These are phyloP conservation scores for Rhynchosporium agropyri DNA, from an alignment of 2,329 filamentous ascomycete genomes.

Conservation along the genomic window DNA sequence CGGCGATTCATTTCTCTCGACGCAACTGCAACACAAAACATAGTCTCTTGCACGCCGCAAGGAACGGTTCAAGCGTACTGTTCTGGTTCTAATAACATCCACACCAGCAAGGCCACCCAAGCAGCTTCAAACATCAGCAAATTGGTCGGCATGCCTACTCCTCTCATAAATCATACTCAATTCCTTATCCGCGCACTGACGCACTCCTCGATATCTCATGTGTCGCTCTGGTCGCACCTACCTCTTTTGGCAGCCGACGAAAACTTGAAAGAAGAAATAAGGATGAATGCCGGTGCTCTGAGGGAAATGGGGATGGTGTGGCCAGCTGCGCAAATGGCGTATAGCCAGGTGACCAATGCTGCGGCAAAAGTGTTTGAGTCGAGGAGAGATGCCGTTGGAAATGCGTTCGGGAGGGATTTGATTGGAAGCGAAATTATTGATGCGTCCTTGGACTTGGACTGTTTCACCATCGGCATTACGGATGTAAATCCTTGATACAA, in stretches of 20 bases:
- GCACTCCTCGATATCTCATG: conserved; percentile 75
- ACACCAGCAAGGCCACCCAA: conserved; percentile 78
- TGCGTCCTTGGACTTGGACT: neutral
- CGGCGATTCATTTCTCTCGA: conserved; percentile 77
- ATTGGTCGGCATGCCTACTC: conserved; percentile 71
- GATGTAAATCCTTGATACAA: neutral
- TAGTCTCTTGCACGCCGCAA: conserved; percentile 61
- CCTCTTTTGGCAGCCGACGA: conserved; percentile 63
- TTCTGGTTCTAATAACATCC: conserved; percentile 41
- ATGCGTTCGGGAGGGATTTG: conserved; percentile 24
- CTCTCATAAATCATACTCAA: conserved; percentile 73
- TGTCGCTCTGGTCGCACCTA: conserved; percentile 74
- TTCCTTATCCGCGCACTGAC: conserved; percentile 82
- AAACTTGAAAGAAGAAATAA: conserved; percentile 71
- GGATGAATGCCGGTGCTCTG: conserved; percentile 61
- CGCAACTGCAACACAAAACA: conserved; percentile 54
- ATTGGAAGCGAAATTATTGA: conserved; percentile 11
- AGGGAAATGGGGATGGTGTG: conserved; percentile 31
- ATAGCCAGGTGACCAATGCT: conserved; percentile 72
- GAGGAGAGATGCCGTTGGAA: conserved; percentile 21
- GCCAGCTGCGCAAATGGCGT: conserved; percentile 58
- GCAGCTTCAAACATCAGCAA: conserved; percentile 77
- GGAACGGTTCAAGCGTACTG: conserved; percentile 44
- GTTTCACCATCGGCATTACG: conserved; percentile 10
- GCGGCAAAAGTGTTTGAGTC: conserved; percentile 66